Conservation (phyloP, 2,329 filamentous ascomycete species). For the Penicillium corylophilum region DNA sequence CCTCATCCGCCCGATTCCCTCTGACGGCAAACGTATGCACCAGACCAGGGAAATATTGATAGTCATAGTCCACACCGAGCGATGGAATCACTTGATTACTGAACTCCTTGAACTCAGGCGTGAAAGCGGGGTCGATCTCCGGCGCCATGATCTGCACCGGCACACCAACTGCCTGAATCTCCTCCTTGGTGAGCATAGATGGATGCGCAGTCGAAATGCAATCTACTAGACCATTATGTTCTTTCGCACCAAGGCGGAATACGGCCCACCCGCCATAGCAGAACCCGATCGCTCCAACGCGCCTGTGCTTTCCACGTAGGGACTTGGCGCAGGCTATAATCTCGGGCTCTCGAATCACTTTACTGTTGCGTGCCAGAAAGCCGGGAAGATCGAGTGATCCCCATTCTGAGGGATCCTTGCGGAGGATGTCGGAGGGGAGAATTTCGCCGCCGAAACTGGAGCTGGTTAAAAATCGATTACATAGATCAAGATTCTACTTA, state of each 20-base stretch:
- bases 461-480: not conserved
- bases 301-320: conserved; percentile 30
- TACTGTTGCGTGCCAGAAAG: conserved; percentile 40
- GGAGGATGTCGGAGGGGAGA: conserved; percentile 30
- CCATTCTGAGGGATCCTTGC: conserved; percentile 24
- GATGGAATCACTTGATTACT: conserved; percentile 41
- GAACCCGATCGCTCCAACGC: conserved; percentile 49
- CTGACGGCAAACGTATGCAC: conserved; percentile 49
- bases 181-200: conserved; percentile 43
- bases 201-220: conserved; percentile 50
- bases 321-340: conserved; percentile 37
- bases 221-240: conserved; percentile 45
- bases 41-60: conserved; percentile 51
- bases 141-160: conserved; percentile 56
- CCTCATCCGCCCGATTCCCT: conserved; percentile 40
- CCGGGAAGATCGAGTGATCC: conserved; percentile 40
- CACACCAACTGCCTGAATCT: conserved; percentile 49
- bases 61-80: conserved; percentile 47
- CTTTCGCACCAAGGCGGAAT: conserved; percentile 48
- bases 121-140: conserved; percentile 47
- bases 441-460: conserved; percentile 37
- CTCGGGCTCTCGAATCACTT: conserved; percentile 39
- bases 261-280: conserved; percentile 56
- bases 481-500: not conserved
- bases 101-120: conserved; percentile 48